Conservation (phyloP, 2,329 filamentous ascomycete genomes). For the Blastomyces parvus region DNA sequence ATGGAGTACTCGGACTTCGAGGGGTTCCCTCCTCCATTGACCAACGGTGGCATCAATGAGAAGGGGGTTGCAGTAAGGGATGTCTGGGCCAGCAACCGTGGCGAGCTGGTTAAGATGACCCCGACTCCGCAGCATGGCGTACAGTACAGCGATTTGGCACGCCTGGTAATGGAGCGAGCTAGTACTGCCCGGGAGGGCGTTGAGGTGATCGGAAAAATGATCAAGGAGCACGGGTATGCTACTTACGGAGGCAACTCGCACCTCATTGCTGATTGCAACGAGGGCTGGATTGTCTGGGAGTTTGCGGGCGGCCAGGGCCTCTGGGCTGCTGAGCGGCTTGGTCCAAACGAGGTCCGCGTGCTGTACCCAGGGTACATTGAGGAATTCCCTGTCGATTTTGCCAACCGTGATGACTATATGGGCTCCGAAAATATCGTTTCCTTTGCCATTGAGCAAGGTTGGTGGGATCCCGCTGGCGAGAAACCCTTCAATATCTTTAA, state of each 20-base stretch:
- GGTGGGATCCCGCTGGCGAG: neutral
- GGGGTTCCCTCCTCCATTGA: constrained; percentile 37
- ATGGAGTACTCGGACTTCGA: constrained; percentile 24
- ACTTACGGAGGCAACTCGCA: constrained; percentile 39
- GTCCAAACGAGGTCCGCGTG: neutral
- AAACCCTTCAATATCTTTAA: neutral
- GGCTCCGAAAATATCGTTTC: neutral
- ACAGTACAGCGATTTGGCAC: constrained; percentile 36
- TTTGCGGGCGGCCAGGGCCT: neutral
- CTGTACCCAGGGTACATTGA: neutral
- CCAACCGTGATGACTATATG: neutral
- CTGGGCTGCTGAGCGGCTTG: neutral
- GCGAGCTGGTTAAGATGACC: constrained; percentile 34
- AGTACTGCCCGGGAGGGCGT: constrained; percentile 35
- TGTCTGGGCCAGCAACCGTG: constrained; percentile 35
- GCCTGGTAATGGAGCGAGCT: constrained; percentile 35
- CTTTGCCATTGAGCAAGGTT: neutral
- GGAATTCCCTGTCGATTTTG: neutral
- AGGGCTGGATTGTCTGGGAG: neutral
- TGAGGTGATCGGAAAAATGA: constrained; percentile 34
- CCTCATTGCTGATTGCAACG: constrained; percentile 26
- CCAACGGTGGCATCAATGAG: constrained; percentile 39
- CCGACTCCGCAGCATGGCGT: constrained; percentile 34
- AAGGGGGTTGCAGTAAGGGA: constrained; percentile 35
- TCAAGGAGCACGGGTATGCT: constrained; percentile 34